These are phyloP conservation scores for Candida koratica DNA, from an alignment of 805 yeast species.

Conservation along the genomic window DNA sequence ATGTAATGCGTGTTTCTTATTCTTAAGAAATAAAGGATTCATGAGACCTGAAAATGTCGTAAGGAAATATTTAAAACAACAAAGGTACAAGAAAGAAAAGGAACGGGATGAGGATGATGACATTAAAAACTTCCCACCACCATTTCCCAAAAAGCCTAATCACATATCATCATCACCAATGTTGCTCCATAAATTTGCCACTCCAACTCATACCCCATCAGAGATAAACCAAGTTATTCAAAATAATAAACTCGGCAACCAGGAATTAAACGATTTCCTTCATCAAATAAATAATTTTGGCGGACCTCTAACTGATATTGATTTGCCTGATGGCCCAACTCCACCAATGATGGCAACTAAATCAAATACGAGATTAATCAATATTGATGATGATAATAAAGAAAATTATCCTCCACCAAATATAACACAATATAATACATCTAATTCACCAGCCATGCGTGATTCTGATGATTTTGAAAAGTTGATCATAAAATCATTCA, in stretches of 20 bases:
- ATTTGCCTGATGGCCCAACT: constrained; percentile 36
- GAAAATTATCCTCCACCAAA: constrained; percentile 25
- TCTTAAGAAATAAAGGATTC: constrained; percentile 40
- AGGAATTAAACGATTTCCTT: constrained; percentile 39
- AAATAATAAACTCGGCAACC: constrained; percentile 25
- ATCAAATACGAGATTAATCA: constrained; percentile 50
- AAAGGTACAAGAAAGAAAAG: constrained; percentile 36
- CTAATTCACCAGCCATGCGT: constrained; percentile 17
- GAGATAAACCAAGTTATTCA: constrained; percentile 37
- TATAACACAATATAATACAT: constrained; percentile 13
- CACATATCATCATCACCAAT: constrained; percentile 29
- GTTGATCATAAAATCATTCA: constrained; percentile 25
- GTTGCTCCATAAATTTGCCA: constrained; percentile 29
- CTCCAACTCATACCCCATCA: constrained; percentile 40
- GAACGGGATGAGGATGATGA: constrained; percentile 18
- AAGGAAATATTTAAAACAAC: constrained; percentile 43
- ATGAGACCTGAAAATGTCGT: constrained; percentile 46
- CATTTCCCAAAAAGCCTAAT: constrained; percentile 11
- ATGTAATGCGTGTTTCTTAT: constrained; percentile 44
- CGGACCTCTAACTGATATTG: constrained; percentile 47
- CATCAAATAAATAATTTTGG: constrained; percentile 38
- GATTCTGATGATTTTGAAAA: constrained; percentile 22
- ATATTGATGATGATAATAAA: constrained; percentile 40
- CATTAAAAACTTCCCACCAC: constrained; percentile 4
- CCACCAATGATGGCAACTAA: constrained; percentile 55